These are phyloP conservation scores for Aspergillus jensenii DNA, from an alignment of 2,329 filamentous ascomycete genomes.

Conservation along the genomic window DNA sequence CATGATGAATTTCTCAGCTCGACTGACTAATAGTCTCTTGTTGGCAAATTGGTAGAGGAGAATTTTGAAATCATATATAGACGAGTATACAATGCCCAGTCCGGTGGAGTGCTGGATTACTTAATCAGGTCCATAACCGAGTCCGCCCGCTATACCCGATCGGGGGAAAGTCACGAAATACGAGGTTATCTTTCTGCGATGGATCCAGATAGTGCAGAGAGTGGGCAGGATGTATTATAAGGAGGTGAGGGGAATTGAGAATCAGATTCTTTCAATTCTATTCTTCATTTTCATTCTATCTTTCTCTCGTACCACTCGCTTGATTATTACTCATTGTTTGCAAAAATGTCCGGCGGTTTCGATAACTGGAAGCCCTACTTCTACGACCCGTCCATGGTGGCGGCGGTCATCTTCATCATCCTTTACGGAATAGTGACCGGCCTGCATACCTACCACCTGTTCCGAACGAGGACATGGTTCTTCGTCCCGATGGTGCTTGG, in stretches of 20 bases:
- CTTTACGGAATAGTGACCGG: conserved; percentile 9
- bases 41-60: no score
- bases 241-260: neutral
- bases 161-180: conserved; percentile 20
- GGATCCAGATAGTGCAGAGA: neutral
- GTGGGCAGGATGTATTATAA: neutral
- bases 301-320: neutral
- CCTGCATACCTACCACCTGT: conserved; percentile 14
- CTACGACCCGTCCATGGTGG: conserved; percentile 14
- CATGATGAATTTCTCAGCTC: no score
- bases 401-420: conserved; percentile 19
- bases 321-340: neutral
- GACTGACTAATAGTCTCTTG: no score
- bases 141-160: conserved; percentile 5
- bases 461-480: conserved; percentile 17
- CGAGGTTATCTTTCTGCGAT: conserved; percentile 1
- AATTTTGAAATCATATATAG: no score
- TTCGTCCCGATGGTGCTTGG: conserved; percentile 16
- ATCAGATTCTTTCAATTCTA: neutral
- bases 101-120: neutral
- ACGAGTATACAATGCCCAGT: no score
- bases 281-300: neutral
- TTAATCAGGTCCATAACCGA: neutral
- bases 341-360: neutral
- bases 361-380: conserved; percentile 10